These are phyloP conservation scores for Pythium dissimile DNA, from an alignment of 352 stramenopile genomes.

Conservation along the genomic window DNA sequence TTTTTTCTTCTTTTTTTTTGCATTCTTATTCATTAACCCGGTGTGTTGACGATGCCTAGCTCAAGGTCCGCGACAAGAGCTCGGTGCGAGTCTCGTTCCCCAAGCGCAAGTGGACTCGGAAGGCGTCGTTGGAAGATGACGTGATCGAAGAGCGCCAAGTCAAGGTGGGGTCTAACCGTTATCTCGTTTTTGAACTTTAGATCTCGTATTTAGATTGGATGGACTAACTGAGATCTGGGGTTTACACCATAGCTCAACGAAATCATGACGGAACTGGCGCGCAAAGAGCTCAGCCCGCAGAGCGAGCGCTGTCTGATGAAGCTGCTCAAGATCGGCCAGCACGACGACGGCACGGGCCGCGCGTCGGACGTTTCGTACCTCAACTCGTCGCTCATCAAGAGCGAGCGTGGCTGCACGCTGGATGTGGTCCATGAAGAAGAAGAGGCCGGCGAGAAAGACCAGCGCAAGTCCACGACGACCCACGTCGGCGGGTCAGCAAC, in stretches of 20 bases:
- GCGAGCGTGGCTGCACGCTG: slow-evolving; percentile 13
- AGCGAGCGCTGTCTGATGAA: slow-evolving; percentile 50
- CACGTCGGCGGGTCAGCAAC: slow-evolving; percentile 16
- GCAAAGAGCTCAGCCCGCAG: slow-evolving; percentile 32
- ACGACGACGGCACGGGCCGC: slow-evolving; percentile 29
- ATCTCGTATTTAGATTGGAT: neutral
- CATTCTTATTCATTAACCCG: too few relatives aligned
- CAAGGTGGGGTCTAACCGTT: too few relatives aligned
- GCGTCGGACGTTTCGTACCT: slow-evolving; percentile 17
- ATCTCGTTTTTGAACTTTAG: too few relatives aligned
- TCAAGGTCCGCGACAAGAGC: slow-evolving; percentile 31
- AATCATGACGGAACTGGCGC: slow-evolving; percentile 58
- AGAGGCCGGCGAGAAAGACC: slow-evolving; percentile 15
- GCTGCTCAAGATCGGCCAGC: slow-evolving; percentile 57
- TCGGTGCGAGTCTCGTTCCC: slow-evolving; percentile 36
- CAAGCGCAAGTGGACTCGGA: slow-evolving; percentile 51
- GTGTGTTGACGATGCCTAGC: slow-evolving; percentile 1
- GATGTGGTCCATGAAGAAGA: slow-evolving; percentile 20
- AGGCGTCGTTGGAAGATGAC: slow-evolving; percentile 45
- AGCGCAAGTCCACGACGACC: neutral
- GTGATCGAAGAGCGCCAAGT: slow-evolving; percentile 69
- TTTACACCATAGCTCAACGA: slow-evolving; percentile 46
- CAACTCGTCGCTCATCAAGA: slow-evolving; percentile 13
- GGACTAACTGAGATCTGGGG: neutral
- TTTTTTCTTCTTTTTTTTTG: neutral